Conservation (phyloP, 1,284 basidiomycete species). For the Malassezia brasiliensis region DNA sequence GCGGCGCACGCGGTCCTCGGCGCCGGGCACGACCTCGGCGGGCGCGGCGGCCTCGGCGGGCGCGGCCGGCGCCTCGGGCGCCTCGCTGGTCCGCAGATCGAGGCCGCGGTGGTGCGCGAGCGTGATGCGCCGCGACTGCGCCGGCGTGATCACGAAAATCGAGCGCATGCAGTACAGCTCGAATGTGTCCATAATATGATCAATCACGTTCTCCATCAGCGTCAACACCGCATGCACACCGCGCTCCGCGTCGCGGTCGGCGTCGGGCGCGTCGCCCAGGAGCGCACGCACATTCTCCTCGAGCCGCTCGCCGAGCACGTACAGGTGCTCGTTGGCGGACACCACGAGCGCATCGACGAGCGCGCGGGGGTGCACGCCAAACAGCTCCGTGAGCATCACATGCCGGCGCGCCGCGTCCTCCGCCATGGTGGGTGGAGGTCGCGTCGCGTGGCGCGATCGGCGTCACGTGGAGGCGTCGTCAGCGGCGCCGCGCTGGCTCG, state of each 20-base stretch:
- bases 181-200: conserved; percentile 43
- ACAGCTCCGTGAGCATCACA: conserved; percentile 42
- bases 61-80: not conserved
- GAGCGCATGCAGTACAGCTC: conserved; percentile 42
- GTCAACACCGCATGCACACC: conserved; percentile 40
- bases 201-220: conserved; percentile 42
- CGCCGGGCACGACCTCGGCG: not conserved
- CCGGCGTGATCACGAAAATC: conserved; percentile 37
- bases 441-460: not conserved
- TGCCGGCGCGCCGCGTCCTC: conserved; percentile 13
- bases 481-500: conserved; percentile 3
- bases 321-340: conserved; percentile 42
- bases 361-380: conserved; percentile 41
- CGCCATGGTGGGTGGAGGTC: conserved; percentile 8
- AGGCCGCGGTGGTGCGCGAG: conserved; percentile 41
- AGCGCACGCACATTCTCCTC: conserved; percentile 24
- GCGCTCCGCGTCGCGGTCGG: conserved; percentile 32
- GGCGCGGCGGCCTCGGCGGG: not conserved
- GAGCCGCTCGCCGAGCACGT: conserved; percentile 32
- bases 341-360: conserved; percentile 42
- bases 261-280: conserved; percentile 21
- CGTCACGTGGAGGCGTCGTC: conserved; percentile 20
- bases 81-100: conserved; percentile 24
- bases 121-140: conserved; percentile 38
- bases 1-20: conserved; percentile 14